phyloP scores from a whole-genome alignment of 2,329 filamentous ascomycete genomes.

The Emmonsiellopsis sp. region DNA sequence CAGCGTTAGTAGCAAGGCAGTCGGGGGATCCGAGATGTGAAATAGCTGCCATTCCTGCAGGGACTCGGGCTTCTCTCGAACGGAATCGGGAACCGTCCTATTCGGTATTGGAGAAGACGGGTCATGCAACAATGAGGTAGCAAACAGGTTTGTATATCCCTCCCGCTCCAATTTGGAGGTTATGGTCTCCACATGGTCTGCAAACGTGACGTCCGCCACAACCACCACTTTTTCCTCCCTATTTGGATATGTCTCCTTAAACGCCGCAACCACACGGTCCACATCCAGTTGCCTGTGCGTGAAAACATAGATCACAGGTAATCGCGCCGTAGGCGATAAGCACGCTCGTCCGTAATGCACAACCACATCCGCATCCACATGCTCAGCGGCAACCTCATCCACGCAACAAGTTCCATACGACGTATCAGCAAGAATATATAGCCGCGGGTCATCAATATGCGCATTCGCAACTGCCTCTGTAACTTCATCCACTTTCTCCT shows the following conservation, averaged over 20 bases:
- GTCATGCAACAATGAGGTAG: constrained; percentile 65
- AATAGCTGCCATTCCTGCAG: constrained; percentile 67
- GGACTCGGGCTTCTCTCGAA: constrained; percentile 34
- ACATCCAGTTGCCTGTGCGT: constrained; percentile 63
- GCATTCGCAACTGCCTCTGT: constrained; percentile 6
- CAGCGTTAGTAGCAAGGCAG: constrained; percentile 76
- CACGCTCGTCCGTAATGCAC: constrained; percentile 93
- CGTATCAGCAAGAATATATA: constrained; percentile 88
- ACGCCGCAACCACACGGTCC: constrained; percentile 48
- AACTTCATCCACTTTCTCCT: constrained; percentile 9
- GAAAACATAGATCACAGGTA: constrained; percentile 87
- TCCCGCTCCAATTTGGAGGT: constrained; percentile 42
- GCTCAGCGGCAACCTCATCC: constrained; percentile 92
- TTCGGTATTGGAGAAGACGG: constrained; percentile 78
- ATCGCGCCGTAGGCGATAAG: constrained; percentile 74
- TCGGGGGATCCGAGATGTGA: constrained; percentile 72
- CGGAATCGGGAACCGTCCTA: constrained; percentile 53
- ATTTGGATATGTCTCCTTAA: constrained; percentile 60
- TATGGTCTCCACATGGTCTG: constrained; percentile 59
- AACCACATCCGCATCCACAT: constrained; percentile 80
- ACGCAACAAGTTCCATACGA: constrained; percentile 97
- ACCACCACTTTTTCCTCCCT: constrained; percentile 58
- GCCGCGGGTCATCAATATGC: constrained; percentile 25
- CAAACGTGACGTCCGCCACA: constrained; percentile 84
- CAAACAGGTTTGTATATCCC: constrained; percentile 63